Percentiles rank a stretch among this genome's conserved stretches.
These are phyloP conservation scores for Lachnellula subtilissima DNA, from an alignment of 2,329 filamentous ascomycete species.

Conservation along the genomic window DNA sequence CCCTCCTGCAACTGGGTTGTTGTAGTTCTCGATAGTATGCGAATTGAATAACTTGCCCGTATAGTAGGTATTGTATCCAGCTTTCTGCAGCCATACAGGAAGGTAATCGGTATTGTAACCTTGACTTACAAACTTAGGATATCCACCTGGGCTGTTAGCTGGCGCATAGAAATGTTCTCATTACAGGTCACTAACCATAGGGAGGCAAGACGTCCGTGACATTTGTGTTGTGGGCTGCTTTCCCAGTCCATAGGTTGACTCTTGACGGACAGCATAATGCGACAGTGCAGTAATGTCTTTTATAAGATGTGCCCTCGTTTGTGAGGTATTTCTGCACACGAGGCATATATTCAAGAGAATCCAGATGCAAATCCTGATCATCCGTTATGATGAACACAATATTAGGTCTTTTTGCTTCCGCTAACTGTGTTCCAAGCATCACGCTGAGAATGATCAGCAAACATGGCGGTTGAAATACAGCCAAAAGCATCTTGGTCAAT, in stretches of 20 bases:
- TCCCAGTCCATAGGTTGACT: constrained; percentile 55
- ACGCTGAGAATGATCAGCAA: not conserved
- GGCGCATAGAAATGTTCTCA: not conserved
- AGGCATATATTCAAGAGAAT: constrained; percentile 53
- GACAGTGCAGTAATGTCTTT: constrained; percentile 55
- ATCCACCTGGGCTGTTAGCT: constrained; percentile 41
- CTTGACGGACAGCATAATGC: constrained; percentile 57
- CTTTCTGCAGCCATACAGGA: constrained; percentile 62
- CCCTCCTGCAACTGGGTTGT: constrained; percentile 50
- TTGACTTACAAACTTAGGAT: constrained; percentile 58
- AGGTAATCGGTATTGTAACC: constrained; percentile 63
- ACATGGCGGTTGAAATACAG: not conserved
- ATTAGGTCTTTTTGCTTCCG: constrained; percentile 41
- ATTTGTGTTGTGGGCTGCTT: constrained; percentile 58
- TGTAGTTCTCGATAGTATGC: constrained; percentile 55
- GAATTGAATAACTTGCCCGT: constrained; percentile 64
- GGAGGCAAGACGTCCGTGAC: constrained; percentile 45
- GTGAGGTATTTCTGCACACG: constrained; percentile 47
- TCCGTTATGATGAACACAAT: constrained; percentile 60
- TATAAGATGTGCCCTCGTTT: constrained; percentile 49
- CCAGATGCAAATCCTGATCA: constrained; percentile 56
- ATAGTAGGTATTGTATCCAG: constrained; percentile 67
- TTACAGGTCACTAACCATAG: constrained; percentile 36
- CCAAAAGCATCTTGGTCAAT: not conserved
- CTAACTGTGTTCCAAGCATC: not conserved